Conservation (phyloP, 257 asterid species). For the Coffea eugenioides region DNA sequence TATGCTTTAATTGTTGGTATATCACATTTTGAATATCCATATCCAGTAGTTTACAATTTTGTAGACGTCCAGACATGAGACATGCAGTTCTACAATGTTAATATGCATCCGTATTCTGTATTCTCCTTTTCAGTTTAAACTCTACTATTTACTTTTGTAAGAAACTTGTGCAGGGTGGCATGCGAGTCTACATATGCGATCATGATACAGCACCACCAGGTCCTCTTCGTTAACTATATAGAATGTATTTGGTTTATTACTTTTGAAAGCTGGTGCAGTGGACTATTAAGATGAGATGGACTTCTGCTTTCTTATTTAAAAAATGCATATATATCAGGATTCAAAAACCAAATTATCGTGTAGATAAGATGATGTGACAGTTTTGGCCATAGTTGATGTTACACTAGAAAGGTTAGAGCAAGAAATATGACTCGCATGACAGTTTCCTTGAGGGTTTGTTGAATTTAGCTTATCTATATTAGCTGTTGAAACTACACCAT, state of each 20-base stretch:
- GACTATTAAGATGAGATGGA: background rate
- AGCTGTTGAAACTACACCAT: background rate
- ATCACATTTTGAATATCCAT: background rate
- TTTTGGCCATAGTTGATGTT: background rate
- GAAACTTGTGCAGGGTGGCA: slow-evolving; percentile 63
- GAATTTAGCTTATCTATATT: background rate
- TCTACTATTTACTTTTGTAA: slow-evolving; percentile 18
- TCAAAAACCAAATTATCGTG: background rate
- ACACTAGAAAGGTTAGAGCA: background rate
- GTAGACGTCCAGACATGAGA: background rate
- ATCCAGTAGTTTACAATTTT: background rate
- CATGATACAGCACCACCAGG: slow-evolving; percentile 91
- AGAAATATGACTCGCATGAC: background rate
- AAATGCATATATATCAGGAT: background rate
- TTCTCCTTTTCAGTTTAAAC: background rate
- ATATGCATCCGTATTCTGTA: background rate
- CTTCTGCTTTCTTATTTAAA: background rate
- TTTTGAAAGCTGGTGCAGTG: background rate
- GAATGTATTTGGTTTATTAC: background rate
- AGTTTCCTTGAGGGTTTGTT: background rate
- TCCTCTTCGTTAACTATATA: slow-evolving; percentile 15
- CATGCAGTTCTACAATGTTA: background rate
- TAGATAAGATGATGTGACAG: background rate
- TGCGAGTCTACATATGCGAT: slow-evolving; percentile 72
- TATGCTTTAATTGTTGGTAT: background rate